Evolutionary conservation across 768 basidiomycete genomes (phyloP).

Genomic region (Leccinum imitatum): DNA sequence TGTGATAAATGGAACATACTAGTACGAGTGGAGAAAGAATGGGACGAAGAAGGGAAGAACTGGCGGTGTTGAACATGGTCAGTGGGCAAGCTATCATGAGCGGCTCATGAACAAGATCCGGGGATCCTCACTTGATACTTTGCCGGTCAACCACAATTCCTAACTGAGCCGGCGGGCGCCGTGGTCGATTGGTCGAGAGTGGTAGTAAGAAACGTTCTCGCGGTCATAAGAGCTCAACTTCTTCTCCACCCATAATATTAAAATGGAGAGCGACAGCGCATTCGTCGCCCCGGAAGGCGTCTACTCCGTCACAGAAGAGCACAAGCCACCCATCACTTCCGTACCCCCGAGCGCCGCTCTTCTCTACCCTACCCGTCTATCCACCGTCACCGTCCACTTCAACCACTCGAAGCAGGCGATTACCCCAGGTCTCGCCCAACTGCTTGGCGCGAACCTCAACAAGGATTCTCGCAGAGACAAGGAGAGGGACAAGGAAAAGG

Average conservation of each 20-base stretch:
- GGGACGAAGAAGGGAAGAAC: conserved; percentile 17
- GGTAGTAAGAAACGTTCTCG: conserved; percentile 11
- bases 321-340: conserved; percentile 59
- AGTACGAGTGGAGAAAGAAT: conserved; percentile 17
- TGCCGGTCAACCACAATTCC: conserved; percentile 9
- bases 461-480: conserved; percentile 57
- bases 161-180: not conserved
- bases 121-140: conserved; percentile 2
- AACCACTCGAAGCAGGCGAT: conserved; percentile 52
- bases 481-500: conserved; percentile 40
- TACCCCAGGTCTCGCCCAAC: conserved; percentile 63
- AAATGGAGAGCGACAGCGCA: conserved; percentile 79
- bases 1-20: conserved; percentile 1
- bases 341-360: conserved; percentile 35
- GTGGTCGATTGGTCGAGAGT: not conserved
- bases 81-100: conserved; percentile 3
- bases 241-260: conserved; percentile 7
- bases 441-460: conserved; percentile 56
- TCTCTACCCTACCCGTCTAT: conserved; percentile 60
- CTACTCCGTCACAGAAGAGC: conserved; percentile 85
- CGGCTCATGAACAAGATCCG: conserved; percentile 29
- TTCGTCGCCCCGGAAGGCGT: conserved; percentile 91
- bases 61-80: conserved; percentile 24
- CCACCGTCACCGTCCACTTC: conserved; percentile 62
- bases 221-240: conserved; percentile 9